Evolutionary conservation across 1,284 basidiomycete genomes (phyloP).

Genomic region (Laetiporus sulphureus): DNA sequence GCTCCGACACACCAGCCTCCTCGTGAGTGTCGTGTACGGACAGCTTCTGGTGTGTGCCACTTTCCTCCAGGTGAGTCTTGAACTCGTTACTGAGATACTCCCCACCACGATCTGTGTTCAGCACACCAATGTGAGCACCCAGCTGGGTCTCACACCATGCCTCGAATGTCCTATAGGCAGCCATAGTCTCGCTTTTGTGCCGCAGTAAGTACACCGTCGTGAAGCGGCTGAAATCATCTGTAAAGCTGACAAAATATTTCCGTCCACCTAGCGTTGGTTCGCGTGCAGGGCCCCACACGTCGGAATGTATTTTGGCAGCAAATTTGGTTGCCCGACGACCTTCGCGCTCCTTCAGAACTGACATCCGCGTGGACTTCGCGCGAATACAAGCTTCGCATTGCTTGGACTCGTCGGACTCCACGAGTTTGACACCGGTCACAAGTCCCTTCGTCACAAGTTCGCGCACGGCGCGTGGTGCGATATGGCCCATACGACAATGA

Average conservation of each 20-base stretch:
- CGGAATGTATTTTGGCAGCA: conserved; percentile 28
- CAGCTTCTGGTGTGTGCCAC: conserved; percentile 8
- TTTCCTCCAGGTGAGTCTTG: conserved; percentile 7
- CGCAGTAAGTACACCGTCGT: neutral
- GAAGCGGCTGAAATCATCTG: neutral
- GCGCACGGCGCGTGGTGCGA: conserved; percentile 11
- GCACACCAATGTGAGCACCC: conserved; percentile 6
- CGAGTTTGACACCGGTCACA: conserved; percentile 25
- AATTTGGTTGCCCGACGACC: conserved; percentile 21
- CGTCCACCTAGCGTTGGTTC: conserved; percentile 18
- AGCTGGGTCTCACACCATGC: conserved; percentile 7
- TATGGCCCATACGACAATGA: conserved; percentile 29
- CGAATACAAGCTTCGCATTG: conserved; percentile 23
- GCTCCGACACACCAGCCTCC: conserved; percentile 33
- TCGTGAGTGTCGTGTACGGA: conserved; percentile 7
- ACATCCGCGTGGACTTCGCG: conserved; percentile 24
- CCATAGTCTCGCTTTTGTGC: neutral
- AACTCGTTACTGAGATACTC: conserved; percentile 13
- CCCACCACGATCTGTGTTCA: conserved; percentile 15
- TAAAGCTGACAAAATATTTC: conserved; percentile 18
- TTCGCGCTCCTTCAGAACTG: conserved; percentile 25
- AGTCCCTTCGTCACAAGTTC: conserved; percentile 23
- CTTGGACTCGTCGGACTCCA: conserved; percentile 3
- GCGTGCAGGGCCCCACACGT: conserved; percentile 31
- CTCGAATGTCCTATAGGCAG: conserved; percentile 1